Evolutionary conservation across 2,329 filamentous ascomycete genomes (phyloP).

Genomic region (Monosporascus sp.): DNA sequence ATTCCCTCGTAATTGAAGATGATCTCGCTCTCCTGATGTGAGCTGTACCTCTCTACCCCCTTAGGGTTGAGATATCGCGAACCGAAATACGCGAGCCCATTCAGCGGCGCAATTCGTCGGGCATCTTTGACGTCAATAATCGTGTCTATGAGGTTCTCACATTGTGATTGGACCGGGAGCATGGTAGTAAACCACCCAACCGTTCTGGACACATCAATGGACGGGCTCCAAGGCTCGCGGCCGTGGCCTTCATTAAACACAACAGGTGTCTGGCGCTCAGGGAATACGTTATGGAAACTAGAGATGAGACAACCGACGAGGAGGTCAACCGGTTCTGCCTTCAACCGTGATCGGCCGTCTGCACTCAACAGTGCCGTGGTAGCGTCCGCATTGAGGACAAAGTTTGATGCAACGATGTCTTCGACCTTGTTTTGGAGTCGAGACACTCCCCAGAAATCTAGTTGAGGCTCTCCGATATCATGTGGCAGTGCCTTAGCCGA

Average conservation of each 20-base stretch:
- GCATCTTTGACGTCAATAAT: background rate
- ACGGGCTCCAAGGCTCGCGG: conserved; percentile 29
- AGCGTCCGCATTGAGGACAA: conserved; percentile 32
- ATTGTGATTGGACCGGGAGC: conserved; percentile 24
- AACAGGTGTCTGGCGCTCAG: conserved; percentile 26
- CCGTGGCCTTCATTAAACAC: conserved; percentile 39
- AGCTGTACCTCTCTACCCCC: background rate
- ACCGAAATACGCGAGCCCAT: background rate
- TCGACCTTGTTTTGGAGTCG: background rate
- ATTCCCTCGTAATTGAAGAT: background rate
- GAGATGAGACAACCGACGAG: conserved; percentile 28
- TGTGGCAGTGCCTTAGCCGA: background rate
- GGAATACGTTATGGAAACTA: conserved; percentile 27
- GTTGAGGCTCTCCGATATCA: conserved; percentile 5
- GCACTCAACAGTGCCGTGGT: conserved; percentile 16
- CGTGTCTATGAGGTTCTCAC: background rate
- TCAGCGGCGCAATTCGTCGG: background rate
- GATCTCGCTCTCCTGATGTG: background rate
- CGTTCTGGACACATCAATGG: conserved; percentile 31
- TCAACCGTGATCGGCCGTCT: conserved; percentile 12
- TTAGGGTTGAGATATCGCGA: background rate
- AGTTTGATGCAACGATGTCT: conserved; percentile 3
- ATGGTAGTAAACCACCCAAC: conserved; percentile 44
- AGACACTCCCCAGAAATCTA: background rate
- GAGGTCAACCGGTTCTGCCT: conserved; percentile 33